Evolutionary conservation across 768 basidiomycete genomes (phyloP), one percentile per base, ranked within the genome.

Genomic region (Pulveroboletus sp.): DNA sequence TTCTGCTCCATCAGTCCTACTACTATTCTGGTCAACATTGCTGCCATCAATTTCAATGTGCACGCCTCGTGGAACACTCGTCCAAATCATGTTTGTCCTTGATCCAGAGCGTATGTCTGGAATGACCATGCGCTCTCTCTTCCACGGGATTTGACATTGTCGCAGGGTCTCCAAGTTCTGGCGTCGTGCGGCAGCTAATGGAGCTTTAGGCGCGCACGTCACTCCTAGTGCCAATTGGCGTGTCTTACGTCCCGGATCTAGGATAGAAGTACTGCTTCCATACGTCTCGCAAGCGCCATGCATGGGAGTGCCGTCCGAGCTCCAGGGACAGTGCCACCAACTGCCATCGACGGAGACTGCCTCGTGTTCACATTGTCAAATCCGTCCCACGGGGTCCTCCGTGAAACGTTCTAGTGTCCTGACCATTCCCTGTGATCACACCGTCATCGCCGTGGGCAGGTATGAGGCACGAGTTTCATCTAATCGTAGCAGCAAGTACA

Each of bases 281-380:
- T 40, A n/a, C 31, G 40, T 43, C 46, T 21, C 33, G n/a, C 52
- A 35, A 43, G 33, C 43, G 42, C 38, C 47, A 8, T 43, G 31
- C 30, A 51, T 50, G 45, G 50, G 39, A 51, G 48, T 35, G 6
- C 27, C 26, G 11, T 39, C 38, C 35, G 38, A 10, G 37, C 14
- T 36, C 41, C 47, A 50, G 39, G 51, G 27, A 33, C 55, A 17
- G 15, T 51, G 54, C 49, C 50, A 47, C 42, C 12, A 24, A 54
- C 47, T 44, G 48, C 48, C 42, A 39, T 46, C n/a, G 40, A 45
- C 39, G 48, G 51, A 36, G 46, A 48, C 52, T 44, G 54, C 67
- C 64, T 67, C 64, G 54, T 69, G 67, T 66, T 66, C 27, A 28
- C 52, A 28, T 43, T 62, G 43, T 57, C 48, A 47, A 52, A 40